These are phyloP conservation scores for Paramyrothecium roridum DNA, from an alignment of 2,329 filamentous ascomycete species.

Conservation along the genomic window DNA sequence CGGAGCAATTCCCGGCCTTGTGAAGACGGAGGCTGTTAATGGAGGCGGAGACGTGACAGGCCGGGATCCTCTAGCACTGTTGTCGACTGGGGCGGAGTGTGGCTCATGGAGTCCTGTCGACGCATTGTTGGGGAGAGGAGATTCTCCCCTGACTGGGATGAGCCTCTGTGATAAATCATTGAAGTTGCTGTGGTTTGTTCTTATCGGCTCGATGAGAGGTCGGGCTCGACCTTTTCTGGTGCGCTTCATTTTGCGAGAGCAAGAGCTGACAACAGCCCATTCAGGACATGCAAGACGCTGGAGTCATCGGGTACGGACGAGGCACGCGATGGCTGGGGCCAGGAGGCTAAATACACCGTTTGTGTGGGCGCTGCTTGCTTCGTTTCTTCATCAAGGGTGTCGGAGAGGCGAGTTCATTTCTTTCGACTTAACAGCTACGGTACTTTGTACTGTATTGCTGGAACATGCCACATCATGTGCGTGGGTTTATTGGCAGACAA, in stretches of 20 bases:
- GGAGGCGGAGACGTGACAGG: neutral
- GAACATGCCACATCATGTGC: too few relatives aligned
- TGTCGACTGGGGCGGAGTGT: too few relatives aligned
- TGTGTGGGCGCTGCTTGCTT: too few relatives aligned
- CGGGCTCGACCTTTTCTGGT: slow-evolving; percentile 12
- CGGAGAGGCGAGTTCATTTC: neutral
- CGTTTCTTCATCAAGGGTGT: neutral
- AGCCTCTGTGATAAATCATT: neutral
- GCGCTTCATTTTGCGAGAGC: slow-evolving; percentile 10
- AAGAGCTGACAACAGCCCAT: neutral
- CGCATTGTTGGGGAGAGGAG: neutral
- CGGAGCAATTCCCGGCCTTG: neutral
- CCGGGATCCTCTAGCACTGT: neutral
- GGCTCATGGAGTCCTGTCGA: too few relatives aligned
- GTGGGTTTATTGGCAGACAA: too few relatives aligned
- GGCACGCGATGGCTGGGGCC: too few relatives aligned
- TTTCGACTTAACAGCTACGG: too few relatives aligned
- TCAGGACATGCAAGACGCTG: neutral
- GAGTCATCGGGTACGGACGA: neutral
- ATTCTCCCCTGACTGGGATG: neutral
- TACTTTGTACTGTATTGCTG: neutral
- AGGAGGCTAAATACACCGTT: too few relatives aligned
- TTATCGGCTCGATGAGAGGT: slow-evolving; percentile 17
- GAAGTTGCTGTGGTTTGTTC: slow-evolving; percentile 13
- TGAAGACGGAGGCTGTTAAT: neutral